A percentile compares a stretch with the other conserved stretches of the same genome.
Conservation (phyloP, 768 basidiomycete species). For the Tephrocybe sp. region DNA sequence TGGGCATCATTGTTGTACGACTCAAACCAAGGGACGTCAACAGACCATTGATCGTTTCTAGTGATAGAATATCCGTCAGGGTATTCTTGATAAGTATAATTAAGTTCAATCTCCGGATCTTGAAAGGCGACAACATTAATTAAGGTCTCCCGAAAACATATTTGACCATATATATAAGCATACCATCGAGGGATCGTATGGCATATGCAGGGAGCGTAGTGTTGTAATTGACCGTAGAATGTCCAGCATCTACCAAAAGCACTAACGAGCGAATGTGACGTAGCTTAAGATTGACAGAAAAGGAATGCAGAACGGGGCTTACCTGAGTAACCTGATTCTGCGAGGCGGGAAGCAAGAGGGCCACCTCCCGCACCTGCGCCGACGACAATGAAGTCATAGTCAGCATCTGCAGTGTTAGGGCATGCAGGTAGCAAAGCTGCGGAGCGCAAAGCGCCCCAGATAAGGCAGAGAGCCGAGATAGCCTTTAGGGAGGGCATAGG, state of each 20-base stretch:
- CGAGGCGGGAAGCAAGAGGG: conserved; percentile 23
- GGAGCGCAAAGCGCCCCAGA: background rate
- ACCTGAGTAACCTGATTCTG: conserved; percentile 24
- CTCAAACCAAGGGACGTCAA: background rate
- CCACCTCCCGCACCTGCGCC: conserved; percentile 26
- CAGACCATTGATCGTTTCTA: conserved; percentile 22
- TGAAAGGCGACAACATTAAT: background rate
- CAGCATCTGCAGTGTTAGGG: conserved; percentile 7
- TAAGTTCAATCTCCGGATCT: conserved; percentile 25
- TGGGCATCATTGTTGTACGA: background rate
- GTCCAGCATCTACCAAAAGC: conserved; percentile 27
- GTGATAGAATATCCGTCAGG: conserved; percentile 22
- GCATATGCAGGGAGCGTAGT: conserved; percentile 26
- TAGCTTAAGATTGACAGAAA: background rate
- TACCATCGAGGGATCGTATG: conserved; percentile 24
- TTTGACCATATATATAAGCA: background rate
- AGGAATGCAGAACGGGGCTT: background rate
- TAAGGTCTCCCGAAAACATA: background rate
- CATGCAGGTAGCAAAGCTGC: conserved; percentile 6
- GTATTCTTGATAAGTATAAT: conserved; percentile 27
- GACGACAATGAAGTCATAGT: conserved; percentile 25
- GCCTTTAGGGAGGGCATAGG: background rate
- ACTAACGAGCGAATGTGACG: conserved; percentile 11
- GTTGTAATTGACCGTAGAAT: conserved; percentile 23
- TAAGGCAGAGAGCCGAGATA: background rate